phyloP scores from a whole-genome alignment of 441 rosid genomes.

The Croton laevigatus region DNA sequence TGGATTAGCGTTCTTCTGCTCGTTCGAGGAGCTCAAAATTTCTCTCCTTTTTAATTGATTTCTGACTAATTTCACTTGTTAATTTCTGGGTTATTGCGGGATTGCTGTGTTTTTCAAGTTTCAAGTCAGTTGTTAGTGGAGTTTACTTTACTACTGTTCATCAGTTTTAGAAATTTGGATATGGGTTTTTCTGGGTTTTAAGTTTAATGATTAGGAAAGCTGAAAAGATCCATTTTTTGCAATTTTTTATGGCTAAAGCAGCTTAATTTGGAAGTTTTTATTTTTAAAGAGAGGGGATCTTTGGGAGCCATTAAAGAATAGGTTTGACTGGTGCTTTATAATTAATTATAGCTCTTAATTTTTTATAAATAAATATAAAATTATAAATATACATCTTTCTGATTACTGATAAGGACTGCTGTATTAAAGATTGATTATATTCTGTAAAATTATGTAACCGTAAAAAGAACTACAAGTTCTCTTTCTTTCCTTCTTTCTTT shows the following conservation, averaged over 20 bases:
- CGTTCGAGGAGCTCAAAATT: slow-evolving; percentile 33
- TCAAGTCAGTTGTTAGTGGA: not conserved
- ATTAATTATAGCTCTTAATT: slow-evolving; percentile 20
- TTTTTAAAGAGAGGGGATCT: slow-evolving; percentile 14
- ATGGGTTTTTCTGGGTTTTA: slow-evolving; percentile 28
- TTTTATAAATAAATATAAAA: not conserved
- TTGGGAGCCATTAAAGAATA: slow-evolving; percentile 41
- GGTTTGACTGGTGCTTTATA: slow-evolving; percentile 45
- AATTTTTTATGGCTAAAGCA: slow-evolving; percentile 19
- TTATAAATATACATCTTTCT: slow-evolving; percentile 14
- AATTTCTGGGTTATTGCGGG: slow-evolving; percentile 19
- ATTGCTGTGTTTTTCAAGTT: slow-evolving; percentile 11
- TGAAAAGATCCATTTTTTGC: slow-evolving; percentile 25
- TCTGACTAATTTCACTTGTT: slow-evolving; percentile 19
- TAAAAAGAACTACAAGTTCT: slow-evolving; percentile 8
- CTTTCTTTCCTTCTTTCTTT: slow-evolving; percentile 8
- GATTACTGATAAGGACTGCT: slow-evolving; percentile 37
- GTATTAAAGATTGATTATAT: slow-evolving; percentile 27
- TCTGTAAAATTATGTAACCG: slow-evolving; percentile 28
- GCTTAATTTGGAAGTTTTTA: slow-evolving; percentile 24
- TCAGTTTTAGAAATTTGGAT: slow-evolving; percentile 27
- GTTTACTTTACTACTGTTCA: slow-evolving; percentile 15
- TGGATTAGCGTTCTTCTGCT: slow-evolving; percentile 41
- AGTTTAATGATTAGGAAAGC: slow-evolving; percentile 31
- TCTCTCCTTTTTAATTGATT: slow-evolving; percentile 12